Evolutionary conservation across 23 red algal species (phyloP).

Genomic region (Gracilariopsis chorda): DNA sequence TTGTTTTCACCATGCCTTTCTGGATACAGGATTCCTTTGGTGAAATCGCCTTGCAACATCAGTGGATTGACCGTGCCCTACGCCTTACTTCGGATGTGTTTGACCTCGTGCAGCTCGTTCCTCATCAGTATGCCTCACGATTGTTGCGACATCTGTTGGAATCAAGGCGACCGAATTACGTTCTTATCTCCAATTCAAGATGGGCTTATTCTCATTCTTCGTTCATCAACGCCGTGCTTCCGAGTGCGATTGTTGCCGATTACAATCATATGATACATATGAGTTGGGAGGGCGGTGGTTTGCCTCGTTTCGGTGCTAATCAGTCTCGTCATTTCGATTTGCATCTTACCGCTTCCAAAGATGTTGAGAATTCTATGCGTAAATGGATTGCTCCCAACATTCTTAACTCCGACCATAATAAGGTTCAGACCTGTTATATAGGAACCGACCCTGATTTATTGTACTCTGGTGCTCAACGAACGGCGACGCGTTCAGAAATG

Average conservation of each 20-base stretch:
- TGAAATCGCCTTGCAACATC: constrained; percentile 19
- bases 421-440: constrained; percentile 62
- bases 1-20: constrained; percentile 61
- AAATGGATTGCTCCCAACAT: constrained; percentile 33
- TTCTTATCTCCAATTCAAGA: constrained; percentile 35
- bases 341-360: constrained; percentile 43
- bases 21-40: constrained; percentile 40
- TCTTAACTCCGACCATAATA: background rate
- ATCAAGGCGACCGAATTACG: constrained; percentile 38
- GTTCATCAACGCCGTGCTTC: constrained; percentile 21
- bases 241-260: constrained; percentile 27
- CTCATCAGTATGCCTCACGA: constrained; percentile 11
- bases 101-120: constrained; percentile 28
- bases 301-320: constrained; percentile 59
- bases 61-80: constrained; percentile 46
- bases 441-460: constrained; percentile 34
- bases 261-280: constrained; percentile 70
- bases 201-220: constrained; percentile 48
- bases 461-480: background rate
- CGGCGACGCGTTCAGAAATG: constrained; percentile 14
- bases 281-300: constrained; percentile 54
- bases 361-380: constrained; percentile 50
- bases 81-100: constrained; percentile 17
- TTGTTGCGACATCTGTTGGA: constrained; percentile 28
- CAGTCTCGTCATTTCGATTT: constrained; percentile 27